Evolutionary conservation across 2,329 filamentous ascomycete species (phyloP).

Genomic region (Purpureocillium lavendulum): DNA sequence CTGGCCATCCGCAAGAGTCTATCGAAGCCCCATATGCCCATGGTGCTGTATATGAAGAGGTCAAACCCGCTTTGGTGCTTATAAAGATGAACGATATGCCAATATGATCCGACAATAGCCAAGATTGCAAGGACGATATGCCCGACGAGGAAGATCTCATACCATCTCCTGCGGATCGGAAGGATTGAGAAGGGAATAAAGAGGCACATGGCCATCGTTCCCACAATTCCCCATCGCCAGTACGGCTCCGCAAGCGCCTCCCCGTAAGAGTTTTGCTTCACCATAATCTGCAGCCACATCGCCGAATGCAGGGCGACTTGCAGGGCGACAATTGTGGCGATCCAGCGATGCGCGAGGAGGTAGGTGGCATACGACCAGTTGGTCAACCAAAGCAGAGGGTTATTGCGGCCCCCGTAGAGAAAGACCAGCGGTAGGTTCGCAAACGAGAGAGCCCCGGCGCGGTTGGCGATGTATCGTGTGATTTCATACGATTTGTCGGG

Average conservation of each 20-base stretch:
- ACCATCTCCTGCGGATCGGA: conserved; percentile 25
- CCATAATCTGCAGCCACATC: conserved; percentile 27
- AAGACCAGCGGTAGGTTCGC: conserved; percentile 31
- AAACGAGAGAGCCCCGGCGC: conserved; percentile 31
- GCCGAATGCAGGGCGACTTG: conserved; percentile 38
- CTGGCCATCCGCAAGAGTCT: conserved; percentile 12
- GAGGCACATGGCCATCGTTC: conserved; percentile 21
- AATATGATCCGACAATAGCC: conserved; percentile 31
- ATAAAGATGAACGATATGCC: conserved; percentile 29
- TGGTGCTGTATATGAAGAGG: conserved; percentile 19
- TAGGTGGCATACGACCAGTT: conserved; percentile 41
- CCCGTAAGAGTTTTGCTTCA: conserved; percentile 16
- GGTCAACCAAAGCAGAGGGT: conserved; percentile 37
- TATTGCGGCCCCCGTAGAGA: conserved; percentile 38
- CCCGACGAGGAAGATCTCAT: conserved; percentile 34
- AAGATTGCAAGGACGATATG: conserved; percentile 34
- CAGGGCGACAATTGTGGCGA: conserved; percentile 33
- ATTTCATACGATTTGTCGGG: conserved; percentile 16
- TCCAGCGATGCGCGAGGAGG: conserved; percentile 39
- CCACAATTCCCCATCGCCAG: conserved; percentile 36
- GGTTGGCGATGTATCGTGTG: conserved; percentile 25
- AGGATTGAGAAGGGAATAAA: conserved; percentile 24
- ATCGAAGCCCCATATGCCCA: conserved; percentile 20
- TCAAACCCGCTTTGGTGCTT: conserved; percentile 32
- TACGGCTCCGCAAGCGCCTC: conserved; percentile 20